Percentiles rank a stretch among this genome's conserved stretches.
Evolutionary conservation across 2,329 filamentous ascomycete genomes (phyloP).

Genomic region (Xylariaceae sp.): DNA sequence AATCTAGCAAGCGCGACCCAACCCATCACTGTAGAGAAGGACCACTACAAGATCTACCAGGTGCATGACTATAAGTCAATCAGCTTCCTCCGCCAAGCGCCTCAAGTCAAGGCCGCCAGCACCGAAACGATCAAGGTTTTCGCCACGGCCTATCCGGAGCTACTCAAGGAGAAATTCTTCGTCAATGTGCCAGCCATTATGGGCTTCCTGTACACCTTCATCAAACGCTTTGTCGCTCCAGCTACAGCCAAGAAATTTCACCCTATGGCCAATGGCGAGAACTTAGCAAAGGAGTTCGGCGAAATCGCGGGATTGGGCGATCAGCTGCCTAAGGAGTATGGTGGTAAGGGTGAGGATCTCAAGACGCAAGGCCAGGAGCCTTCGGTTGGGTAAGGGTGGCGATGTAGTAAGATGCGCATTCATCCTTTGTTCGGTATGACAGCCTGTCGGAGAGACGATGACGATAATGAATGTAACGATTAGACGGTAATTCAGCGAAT

Average conservation of each 20-base stretch:
- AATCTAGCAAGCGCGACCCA: slow-evolving; percentile 63
- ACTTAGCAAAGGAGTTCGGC: slow-evolving; percentile 56
- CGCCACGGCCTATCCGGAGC: slow-evolving; percentile 80
- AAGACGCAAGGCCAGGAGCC: slow-evolving; percentile 24
- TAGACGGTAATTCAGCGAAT: not conserved
- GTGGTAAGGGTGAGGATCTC: slow-evolving; percentile 60
- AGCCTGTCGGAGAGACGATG: not conserved
- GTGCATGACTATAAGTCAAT: slow-evolving; percentile 90
- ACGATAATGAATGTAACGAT: not conserved
- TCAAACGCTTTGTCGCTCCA: slow-evolving; percentile 70
- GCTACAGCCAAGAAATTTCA: slow-evolving; percentile 78
- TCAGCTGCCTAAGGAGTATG: slow-evolving; percentile 71
- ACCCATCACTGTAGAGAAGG: slow-evolving; percentile 68
- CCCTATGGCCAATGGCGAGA: slow-evolving; percentile 68
- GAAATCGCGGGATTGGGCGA: slow-evolving; percentile 54
- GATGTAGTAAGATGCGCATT: too few species aligned
- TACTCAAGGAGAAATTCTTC: slow-evolving; percentile 89
- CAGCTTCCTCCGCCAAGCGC: slow-evolving; percentile 79
- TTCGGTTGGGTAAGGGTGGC: slow-evolving; percentile 13
- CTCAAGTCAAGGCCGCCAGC: slow-evolving; percentile 69
- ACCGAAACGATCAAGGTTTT: slow-evolving; percentile 80
- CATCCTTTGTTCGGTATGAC: too few species aligned
- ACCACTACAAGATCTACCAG: slow-evolving; percentile 88
- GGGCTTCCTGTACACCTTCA: slow-evolving; percentile 76
- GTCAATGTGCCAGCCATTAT: slow-evolving; percentile 90